Conservation (phyloP, 1,284 basidiomycete species). For the Waitea zeae region DNA sequence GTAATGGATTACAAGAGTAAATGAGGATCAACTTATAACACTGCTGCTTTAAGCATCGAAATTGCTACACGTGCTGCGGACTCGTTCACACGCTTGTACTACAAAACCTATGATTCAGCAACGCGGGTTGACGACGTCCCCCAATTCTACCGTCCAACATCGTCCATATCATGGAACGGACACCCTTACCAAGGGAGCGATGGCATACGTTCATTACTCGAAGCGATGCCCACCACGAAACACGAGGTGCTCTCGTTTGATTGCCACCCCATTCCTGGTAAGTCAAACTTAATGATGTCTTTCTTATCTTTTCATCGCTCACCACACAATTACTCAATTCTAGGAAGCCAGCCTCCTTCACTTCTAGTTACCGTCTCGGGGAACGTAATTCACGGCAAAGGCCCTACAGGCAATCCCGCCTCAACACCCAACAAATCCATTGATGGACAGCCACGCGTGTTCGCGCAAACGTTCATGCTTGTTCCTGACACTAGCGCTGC, state of each 20-base stretch:
- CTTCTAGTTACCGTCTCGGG: constrained; percentile 63
- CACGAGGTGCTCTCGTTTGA: constrained; percentile 77
- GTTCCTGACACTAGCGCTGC: constrained; percentile 52
- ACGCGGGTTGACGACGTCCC: constrained; percentile 52
- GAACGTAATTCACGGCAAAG: constrained; percentile 55
- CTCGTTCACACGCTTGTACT: constrained; percentile 63
- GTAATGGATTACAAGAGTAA: too few species aligned
- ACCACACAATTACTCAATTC: too few species aligned
- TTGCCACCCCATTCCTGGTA: constrained; percentile 75
- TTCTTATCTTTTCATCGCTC: constrained; percentile 6
- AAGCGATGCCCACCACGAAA: constrained; percentile 54
- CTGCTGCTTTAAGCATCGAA: constrained; percentile 55
- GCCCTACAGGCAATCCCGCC: constrained; percentile 34
- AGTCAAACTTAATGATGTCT: too few species aligned
- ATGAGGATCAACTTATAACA: too few species aligned
- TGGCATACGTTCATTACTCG: constrained; percentile 44
- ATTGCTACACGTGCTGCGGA: constrained; percentile 68
- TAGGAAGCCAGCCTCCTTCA: constrained; percentile 62
- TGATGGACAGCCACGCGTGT: constrained; percentile 67
- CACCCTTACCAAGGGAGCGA: constrained; percentile 55
- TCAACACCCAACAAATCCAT: constrained; percentile 30
- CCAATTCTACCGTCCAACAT: constrained; percentile 58
- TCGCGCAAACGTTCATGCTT: constrained; percentile 74
- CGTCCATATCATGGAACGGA: constrained; percentile 75
- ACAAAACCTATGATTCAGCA: constrained; percentile 59